Base-by-base conservation (phyloP, 2,329 filamentous ascomycete genomes). In the Fusarium camptoceras region DNA sequence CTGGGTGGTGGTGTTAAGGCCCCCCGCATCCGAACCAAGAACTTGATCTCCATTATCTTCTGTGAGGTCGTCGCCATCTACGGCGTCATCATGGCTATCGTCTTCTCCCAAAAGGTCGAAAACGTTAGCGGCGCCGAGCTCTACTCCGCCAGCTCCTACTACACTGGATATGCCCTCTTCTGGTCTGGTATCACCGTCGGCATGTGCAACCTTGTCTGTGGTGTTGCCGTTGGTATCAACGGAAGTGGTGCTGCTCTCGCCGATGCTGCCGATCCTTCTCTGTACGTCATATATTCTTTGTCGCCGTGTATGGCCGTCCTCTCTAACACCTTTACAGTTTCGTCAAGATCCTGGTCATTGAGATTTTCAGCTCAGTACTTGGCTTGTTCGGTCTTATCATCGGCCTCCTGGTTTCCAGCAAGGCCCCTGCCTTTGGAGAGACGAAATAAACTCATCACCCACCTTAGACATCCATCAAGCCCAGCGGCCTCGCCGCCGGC, bases 21-120 rank as follows among this genome's bases (percentile, higher is more conserved):
- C 47, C 97, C 97, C 39, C 92, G 96, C 76, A 99, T 99, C 83
- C 93, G 96, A 81, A 99, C 96, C 70, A 99, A 99, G 90, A 99
- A 99, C 86, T 83, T 99, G 78, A 98, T 99, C 81, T 98, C 95
- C 77, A 99, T 99, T 82, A 98, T 99, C 84, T 99, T 99, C 85
- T 99, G 96, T 86, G 96, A 99, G 84, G 96, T 99, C 78, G 96
- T 99, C 77, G 96, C 96, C 82, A 99, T 99, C 82, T 99, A 99
- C 87, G 97, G 97, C 76, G 95, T 99, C 83, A 99, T 99, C 84
- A 99, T 99, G 94, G 92, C 94, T 76, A 99, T 99, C 80, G 92
- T 99, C 77, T 98, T 98, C 85, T 97, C 94, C 46, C 88, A 94
- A 67, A 97, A 98, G 82, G 84, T 99, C 75, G 87, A 88, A 75